Base-by-base conservation (phyloP, 352 stramenopile genomes). In the Phytophthora hybrid region DNA sequence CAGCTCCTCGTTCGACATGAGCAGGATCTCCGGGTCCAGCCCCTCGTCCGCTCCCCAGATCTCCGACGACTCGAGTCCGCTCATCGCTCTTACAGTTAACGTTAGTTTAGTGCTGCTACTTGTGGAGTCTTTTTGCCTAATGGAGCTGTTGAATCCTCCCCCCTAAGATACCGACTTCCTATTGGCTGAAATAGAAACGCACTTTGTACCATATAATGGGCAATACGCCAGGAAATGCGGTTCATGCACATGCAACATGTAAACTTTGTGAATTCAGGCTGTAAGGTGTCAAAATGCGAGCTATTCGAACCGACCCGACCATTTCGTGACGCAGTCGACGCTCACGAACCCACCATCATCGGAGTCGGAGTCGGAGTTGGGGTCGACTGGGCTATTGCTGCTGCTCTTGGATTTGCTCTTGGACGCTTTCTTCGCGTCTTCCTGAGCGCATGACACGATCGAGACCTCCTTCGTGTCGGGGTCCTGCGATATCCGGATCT, bases 1-100 rank as follows among this genome's bases (percentile, higher is more conserved):
- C 53, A 99, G 80, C 79, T 99, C 97, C 54, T 98, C 91, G 62
- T 96, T 98, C 21, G 92, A 96, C 95, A 99, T 99, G 79, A 94
- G 80, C 66, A 97, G 74, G 69, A 98, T 98, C 80, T 98, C 96
- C 21, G 96, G 91, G 63, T 92, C 87, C 71, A 93, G 77, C 9
- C 77, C 82, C 37, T 92, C 83, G 44, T 91, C 79, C 10, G 77
- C 74, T 68, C 81, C 82, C 83, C 82, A 90, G 71, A 89, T 90
- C 58, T 88, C 83, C 31, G 79, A 82, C 55, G 85, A 87, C 71
- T 93, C 85, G 37, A 91, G 65, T 34, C 59, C 78, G 72, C 85
- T 93, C 85, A 93, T 93, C 14, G 79, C 21, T 53, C 9, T 81
- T 71, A 49, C 1, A 23, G 3, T 19, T 75, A n/a, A 47, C 64